Percentiles rank a stretch among this genome's conserved stretches.
Evolutionary conservation across 2,329 filamentous ascomycete species (phyloP).

Genomic region (Monilinia vaccinii-corymbosi): DNA sequence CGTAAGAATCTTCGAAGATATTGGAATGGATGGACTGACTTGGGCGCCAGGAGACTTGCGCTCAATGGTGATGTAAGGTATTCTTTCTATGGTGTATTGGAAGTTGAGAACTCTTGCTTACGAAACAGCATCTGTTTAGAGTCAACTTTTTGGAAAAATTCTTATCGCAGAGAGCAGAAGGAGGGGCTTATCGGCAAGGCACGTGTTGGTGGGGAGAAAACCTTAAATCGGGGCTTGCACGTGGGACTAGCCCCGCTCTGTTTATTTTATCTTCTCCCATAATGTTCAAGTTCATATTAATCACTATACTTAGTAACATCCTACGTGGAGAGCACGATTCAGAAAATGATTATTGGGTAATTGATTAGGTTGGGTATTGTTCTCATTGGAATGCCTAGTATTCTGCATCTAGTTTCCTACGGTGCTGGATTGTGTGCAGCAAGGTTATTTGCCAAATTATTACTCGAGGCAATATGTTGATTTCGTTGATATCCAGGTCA

Average conservation of each 20-base stretch:
- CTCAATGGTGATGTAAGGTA: neutral
- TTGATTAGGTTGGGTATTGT: neutral
- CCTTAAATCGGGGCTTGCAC: neutral
- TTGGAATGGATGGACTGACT: neutral
- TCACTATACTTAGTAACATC: too few species aligned
- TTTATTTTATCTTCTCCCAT: too few species aligned
- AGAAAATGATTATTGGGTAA: neutral
- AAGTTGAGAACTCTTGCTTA: neutral
- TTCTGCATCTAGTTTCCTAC: slow-evolving; percentile 2
- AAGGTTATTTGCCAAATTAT: slow-evolving; percentile 1
- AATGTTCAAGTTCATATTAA: too few species aligned
- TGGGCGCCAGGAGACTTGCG: neutral
- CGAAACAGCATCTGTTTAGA: neutral
- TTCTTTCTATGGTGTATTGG: neutral
- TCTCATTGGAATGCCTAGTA: slow-evolving; percentile 1
- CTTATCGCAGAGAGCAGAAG: slow-evolving; percentile 2
- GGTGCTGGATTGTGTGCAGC: neutral
- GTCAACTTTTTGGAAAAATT: slow-evolving; percentile 2
- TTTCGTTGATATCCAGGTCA: slow-evolving; percentile 7
- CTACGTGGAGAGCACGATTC: neutral
- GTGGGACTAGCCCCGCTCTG: neutral
- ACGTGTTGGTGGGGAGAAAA: neutral
- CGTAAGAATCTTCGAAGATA: neutral
- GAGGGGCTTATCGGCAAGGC: slow-evolving; percentile 4
- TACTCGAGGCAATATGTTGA: neutral